Evolutionary conservation across 2,329 filamentous ascomycete species (phyloP).

Genomic region (Rhynchosporium agropyri): DNA sequence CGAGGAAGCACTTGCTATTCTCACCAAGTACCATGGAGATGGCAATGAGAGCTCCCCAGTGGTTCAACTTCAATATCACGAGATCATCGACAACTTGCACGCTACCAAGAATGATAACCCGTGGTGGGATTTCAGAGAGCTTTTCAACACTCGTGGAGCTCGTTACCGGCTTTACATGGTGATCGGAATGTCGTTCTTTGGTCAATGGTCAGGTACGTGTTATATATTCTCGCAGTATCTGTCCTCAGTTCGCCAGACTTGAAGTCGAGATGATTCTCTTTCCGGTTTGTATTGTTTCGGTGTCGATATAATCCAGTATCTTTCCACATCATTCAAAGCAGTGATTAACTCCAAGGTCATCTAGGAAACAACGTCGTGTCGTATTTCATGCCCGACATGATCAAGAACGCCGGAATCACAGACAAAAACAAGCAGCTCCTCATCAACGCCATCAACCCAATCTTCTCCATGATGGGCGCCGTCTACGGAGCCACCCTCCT

Average conservation of each 20-base stretch:
- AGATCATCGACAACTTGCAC: constrained; percentile 55
- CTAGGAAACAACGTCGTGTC: constrained; percentile 46
- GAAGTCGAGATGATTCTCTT: too few relatives aligned
- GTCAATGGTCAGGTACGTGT: too few relatives aligned
- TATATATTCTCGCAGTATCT: too few relatives aligned
- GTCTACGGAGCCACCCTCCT: constrained; percentile 49
- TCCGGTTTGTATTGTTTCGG: too few relatives aligned
- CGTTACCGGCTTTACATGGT: constrained; percentile 55
- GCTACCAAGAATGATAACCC: constrained; percentile 56
- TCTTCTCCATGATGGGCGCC: constrained; percentile 48
- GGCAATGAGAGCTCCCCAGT: constrained; percentile 55
- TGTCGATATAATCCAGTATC: too few relatives aligned
- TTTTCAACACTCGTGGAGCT: constrained; percentile 51
- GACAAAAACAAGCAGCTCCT: constrained; percentile 39
- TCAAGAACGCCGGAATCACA: constrained; percentile 45
- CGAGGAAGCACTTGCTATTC: constrained; percentile 56
- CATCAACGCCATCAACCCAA: constrained; percentile 43
- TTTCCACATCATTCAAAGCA: too few relatives aligned
- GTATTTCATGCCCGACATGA: constrained; percentile 48
- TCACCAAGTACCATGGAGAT: constrained; percentile 61
- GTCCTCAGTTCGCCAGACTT: too few relatives aligned
- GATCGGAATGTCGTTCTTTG: constrained; percentile 55
- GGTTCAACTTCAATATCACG: constrained; percentile 59
- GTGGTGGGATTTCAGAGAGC: constrained; percentile 61
- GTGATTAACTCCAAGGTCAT: too few relatives aligned